These are phyloP conservation scores for Hymenotorrendiella dingleyae DNA, from an alignment of 2,329 filamentous ascomycete genomes.

Conservation along the genomic window DNA sequence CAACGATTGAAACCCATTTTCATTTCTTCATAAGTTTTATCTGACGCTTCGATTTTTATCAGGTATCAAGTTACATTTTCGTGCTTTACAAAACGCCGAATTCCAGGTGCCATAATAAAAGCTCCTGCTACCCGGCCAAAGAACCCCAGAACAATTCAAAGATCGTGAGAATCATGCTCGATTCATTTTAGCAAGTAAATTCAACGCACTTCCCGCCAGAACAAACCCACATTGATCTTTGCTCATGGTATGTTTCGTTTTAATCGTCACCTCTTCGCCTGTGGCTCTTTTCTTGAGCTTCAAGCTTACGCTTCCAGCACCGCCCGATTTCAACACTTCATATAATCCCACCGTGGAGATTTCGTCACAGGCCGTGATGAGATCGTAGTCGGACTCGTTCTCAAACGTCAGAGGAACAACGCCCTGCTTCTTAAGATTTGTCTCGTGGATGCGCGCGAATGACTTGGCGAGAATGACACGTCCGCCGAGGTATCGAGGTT, in stretches of 20 bases:
- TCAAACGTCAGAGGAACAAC: conserved; percentile 90
- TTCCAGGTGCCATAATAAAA: no score
- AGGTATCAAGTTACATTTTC: no score
- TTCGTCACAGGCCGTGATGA: conserved; percentile 74
- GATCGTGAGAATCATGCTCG: conserved; percentile 13
- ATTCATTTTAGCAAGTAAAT: conserved; percentile 68
- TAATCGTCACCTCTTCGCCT: conserved; percentile 63
- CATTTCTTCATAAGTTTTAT: no score
- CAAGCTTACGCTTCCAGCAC: conserved; percentile 70
- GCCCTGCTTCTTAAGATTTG: conserved; percentile 95
- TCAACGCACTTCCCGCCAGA: conserved; percentile 87
- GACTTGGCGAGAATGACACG: conserved; percentile 79
- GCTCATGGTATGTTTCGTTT: conserved; percentile 82
- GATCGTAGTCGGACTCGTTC: conserved; percentile 82
- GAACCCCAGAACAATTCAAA: background rate
- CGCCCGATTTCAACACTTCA: conserved; percentile 71
- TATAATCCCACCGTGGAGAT: conserved; percentile 78
- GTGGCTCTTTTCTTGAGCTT: conserved; percentile 52
- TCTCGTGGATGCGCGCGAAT: conserved; percentile 91
- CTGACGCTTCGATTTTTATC: no score
- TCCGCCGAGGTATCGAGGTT: conserved; percentile 85
- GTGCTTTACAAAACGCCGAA: no score
- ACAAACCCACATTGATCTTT: conserved; percentile 90
- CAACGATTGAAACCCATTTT: no score
- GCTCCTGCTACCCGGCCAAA: no score